Conservation (phyloP, 2,329 filamentous ascomycete genomes). For the Parastagonospora nodorum region DNA sequence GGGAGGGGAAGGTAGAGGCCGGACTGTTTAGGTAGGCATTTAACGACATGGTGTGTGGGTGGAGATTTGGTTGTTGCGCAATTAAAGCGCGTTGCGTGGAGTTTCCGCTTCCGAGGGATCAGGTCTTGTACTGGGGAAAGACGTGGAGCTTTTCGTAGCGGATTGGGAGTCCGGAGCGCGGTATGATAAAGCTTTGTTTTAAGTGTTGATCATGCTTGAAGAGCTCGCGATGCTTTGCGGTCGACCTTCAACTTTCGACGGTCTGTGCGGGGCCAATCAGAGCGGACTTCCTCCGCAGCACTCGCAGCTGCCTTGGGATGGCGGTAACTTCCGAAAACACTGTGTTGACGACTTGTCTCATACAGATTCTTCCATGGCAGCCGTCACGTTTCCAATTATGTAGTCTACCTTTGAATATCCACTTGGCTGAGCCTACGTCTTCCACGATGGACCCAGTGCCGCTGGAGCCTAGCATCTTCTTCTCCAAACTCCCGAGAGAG, state of each 20-base stretch:
- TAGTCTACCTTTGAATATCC: neutral
- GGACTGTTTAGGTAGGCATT: slow-evolving; percentile 52
- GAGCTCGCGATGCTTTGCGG: slow-evolving; percentile 1
- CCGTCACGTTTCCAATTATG: too few species aligned
- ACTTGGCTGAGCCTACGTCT: neutral
- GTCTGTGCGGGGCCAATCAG: slow-evolving; percentile 8
- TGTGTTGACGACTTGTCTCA: too few species aligned
- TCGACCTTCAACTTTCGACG: slow-evolving; percentile 7
- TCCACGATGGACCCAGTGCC: neutral
- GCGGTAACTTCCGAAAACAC: too few species aligned
- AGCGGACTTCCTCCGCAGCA: neutral
- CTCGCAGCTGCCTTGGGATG: neutral
- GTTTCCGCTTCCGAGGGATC: too few species aligned
- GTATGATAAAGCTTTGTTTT: neutral
- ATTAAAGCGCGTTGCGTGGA: neutral
- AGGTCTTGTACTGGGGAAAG: too few species aligned
- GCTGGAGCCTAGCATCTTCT: neutral
- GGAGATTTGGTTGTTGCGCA: neutral
- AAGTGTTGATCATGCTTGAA: neutral
- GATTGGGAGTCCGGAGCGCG: neutral
- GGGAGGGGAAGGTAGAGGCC: slow-evolving; percentile 1
- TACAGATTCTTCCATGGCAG: too few species aligned
- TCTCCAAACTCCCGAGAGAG: neutral
- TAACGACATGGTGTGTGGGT: slow-evolving; percentile 44
- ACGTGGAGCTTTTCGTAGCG: too few species aligned